Base-by-base conservation (phyloP, 495 filamentous ascomycete genomes). In the Hypoxylon cercidicola region DNA sequence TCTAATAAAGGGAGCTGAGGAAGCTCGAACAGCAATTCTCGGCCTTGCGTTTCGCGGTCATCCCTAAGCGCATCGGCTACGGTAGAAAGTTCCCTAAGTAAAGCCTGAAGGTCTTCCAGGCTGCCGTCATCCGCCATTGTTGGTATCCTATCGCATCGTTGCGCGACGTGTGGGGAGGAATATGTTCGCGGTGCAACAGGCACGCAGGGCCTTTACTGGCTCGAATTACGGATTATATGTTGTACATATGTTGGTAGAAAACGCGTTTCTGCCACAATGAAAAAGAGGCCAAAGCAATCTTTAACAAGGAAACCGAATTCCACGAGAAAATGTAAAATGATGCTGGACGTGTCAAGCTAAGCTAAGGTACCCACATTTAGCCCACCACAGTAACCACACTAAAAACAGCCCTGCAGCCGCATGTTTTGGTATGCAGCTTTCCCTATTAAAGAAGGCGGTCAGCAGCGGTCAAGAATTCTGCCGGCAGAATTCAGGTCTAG, bases 41-140 rank as follows among this genome's bases (percentile, higher is more conserved):
- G 52, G 84, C 82, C 45, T 89, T 87, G 55, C 89, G 73, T 61
- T 85, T 89, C 28, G 81, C 80, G 45, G 89, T 77, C 37, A 82
- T 65, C 55, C 44, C 68, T 72, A 25, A 74, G 83, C 19, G 81
- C 79, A 51, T 90, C 84, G 41, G 82, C 80, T 47, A 93, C 78
- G 45, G 87, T 85, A 61, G 87, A 77, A 49, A 97, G 84, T 74
- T 97, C 92, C 67, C 86, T 84, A 74, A 93, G 90, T 46, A 97
- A 83, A 74, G 83, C 88, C 74, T 89, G 86, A 60, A 96, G 85
- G 74, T 83, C 82, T 60, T 85, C 86, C 72, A 93, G 80, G 55
- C 80, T 83, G 68, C 85, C 83, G 55, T 82, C 72, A 45, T 87
- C 85, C 70, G 87, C 85, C 92, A 93, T 94, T 57, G 64, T 76